Evolutionary conservation across 192 early-diverging fungal genomes (phyloP), one percentile per base, ranked within the genome.

Genomic region (Jimgerdemannia lactiflua): DNA sequence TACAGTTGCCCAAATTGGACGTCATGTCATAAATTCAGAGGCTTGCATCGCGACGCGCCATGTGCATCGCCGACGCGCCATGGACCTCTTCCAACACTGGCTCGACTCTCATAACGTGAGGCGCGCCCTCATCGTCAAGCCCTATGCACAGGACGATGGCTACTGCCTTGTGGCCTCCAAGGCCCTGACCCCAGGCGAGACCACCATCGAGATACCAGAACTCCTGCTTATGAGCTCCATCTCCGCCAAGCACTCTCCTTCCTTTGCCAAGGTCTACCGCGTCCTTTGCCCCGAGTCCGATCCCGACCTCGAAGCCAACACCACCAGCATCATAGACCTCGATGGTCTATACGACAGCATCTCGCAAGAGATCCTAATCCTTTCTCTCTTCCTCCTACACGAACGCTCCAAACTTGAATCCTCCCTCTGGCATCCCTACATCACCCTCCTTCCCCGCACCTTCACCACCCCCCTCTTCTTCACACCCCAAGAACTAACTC

Each of bases 361-460:
- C 67, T 9, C 19, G 6, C 19, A 68, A 41, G 67, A 68, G 40
- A 2, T 19, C 9, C 67, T 68, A 6, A 68, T 41, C 9, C 40
- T 68, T 9, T 14, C 18, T 6, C 40, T 68, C 9, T 68, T 68
- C 40, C 40, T 39, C 40, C 29, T 68, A 7, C 67, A 68, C 67
- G 67, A 68, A 19, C 67, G 67, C 67, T 20, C 67, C 67, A 68
- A 68, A 68, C 29, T 7, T 9, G 67, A 68, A 8, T 9, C 67
- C 40, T 68, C 67, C 18, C 40, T 68, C 18, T 68, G 40, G 19
- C 67, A 68, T 68, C 67, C 67, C 67, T 41, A 68, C 67, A 68
- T 68, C 67, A 2, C 7, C 40, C 29, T 68, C 67, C 19, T 68
- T 18, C 67, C 67, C 9, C 18, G 29, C 18, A 19, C 19, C 7